phyloP scores from a whole-genome alignment of 768 basidiomycete genomes.

The Rubroboletus satanas region DNA sequence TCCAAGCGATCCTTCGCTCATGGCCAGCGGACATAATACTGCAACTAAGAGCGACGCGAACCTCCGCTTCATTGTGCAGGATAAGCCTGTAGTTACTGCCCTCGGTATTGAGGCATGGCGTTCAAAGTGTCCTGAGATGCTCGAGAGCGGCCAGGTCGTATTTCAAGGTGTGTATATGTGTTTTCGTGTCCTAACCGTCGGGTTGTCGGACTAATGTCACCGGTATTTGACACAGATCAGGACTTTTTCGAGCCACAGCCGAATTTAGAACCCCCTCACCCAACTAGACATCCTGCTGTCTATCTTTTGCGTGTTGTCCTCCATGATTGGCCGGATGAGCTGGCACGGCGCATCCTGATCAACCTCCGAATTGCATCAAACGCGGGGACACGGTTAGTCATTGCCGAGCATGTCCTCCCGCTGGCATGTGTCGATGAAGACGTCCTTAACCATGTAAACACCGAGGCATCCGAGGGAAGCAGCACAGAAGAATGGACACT shows the following conservation, averaged over 20 bases:
- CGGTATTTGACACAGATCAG: conserved; percentile 42
- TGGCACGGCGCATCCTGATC: conserved; percentile 43
- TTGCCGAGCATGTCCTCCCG: conserved; percentile 70
- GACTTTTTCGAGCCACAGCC: conserved; percentile 73
- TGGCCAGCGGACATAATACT: conserved; percentile 6
- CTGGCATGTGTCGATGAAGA: conserved; percentile 59
- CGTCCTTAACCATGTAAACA: conserved; percentile 3
- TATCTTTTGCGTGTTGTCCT: conserved; percentile 69
- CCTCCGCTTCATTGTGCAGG: conserved; percentile 55
- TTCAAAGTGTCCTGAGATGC: conserved; percentile 52
- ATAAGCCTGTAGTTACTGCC: conserved; percentile 49
- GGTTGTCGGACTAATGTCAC: background rate
- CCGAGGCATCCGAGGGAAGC: conserved; percentile 4
- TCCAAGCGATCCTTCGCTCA: background rate
- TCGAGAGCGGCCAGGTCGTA: conserved; percentile 47
- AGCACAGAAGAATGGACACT: conserved; percentile 26
- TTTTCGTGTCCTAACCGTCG: background rate
- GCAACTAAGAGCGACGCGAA: conserved; percentile 28
- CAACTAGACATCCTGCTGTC: conserved; percentile 47
- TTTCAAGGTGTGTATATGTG: conserved; percentile 43
- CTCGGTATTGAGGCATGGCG: conserved; percentile 59
- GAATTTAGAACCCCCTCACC: conserved; percentile 26
- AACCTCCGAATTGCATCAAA: conserved; percentile 39
- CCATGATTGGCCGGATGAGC: conserved; percentile 75
- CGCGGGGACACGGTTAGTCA: conserved; percentile 52